A percentile compares a stretch with the other conserved stretches of the same genome.
These are phyloP conservation scores for Malus sylvestris DNA, from an alignment of 306 rosid genomes.

Conservation along the genomic window DNA sequence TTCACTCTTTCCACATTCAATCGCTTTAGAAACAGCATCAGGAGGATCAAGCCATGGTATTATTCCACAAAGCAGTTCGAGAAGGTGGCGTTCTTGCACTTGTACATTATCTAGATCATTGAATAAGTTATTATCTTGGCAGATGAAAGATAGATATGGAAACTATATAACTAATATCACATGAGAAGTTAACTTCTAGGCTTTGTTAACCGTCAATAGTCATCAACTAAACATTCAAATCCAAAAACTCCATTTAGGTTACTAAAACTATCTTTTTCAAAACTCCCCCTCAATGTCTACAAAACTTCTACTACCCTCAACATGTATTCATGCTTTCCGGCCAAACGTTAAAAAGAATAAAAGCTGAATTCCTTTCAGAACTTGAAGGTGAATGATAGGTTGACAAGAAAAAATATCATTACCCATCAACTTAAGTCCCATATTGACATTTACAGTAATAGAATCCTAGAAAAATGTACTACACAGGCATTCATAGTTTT, in stretches of 20 bases:
- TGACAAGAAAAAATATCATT: background rate
- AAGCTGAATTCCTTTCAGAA: background rate
- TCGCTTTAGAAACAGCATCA: conserved; percentile 61
- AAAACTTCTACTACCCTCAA: no score
- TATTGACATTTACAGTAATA: background rate
- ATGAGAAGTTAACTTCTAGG: background rate
- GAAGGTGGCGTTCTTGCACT: conserved; percentile 75
- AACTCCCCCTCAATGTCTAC: background rate
- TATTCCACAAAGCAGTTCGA: conserved; percentile 72
- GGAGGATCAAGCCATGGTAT: conserved; percentile 95
- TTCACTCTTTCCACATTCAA: conserved; percentile 76
- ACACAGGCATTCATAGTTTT: background rate
- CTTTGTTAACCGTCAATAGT: no score
- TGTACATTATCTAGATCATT: conserved; percentile 55
- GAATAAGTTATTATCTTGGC: conserved; percentile 12
- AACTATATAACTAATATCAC: background rate
- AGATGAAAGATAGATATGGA: background rate
- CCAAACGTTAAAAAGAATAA: no score
- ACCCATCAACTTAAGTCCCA: background rate
- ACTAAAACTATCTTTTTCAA: background rate
- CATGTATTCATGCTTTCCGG: no score
- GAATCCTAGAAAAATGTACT: background rate
- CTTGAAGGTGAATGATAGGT: background rate
- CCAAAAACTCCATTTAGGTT: background rate
- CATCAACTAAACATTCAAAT: background rate